A percentile compares a stretch with the other conserved stretches of the same genome.
Conservation (phyloP, 768 basidiomycete genomes). For the Phanerochaete sordida region DNA sequence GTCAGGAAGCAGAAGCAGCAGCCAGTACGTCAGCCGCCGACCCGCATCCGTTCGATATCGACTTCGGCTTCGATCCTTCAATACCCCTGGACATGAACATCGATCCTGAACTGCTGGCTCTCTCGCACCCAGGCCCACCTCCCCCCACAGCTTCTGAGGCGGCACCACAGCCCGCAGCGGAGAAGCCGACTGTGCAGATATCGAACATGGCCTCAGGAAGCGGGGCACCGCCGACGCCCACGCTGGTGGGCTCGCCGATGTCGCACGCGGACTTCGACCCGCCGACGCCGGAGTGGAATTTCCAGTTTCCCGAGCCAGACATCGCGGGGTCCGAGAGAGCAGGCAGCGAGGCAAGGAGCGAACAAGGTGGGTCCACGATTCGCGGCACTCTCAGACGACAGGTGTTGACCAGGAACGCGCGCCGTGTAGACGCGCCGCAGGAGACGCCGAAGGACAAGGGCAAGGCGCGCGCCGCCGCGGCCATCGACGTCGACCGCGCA, state of each 20-base stretch:
- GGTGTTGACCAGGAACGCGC: slow-evolving; percentile 9
- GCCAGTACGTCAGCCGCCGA: neutral
- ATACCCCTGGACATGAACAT: slow-evolving; percentile 11
- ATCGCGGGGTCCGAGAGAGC: slow-evolving; percentile 7
- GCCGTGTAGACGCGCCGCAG: neutral
- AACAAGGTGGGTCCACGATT: slow-evolving; percentile 9
- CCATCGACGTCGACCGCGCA: slow-evolving; percentile 6
- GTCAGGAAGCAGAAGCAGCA: neutral
- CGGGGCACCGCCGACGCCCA: slow-evolving; percentile 14
- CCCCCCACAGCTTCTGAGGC: neutral
- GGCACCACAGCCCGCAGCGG: neutral
- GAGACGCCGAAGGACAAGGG: slow-evolving; percentile 10
- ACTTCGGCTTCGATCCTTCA: neutral
- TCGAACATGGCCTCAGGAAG: neutral
- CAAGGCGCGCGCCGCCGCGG: slow-evolving; percentile 7
- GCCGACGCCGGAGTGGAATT: slow-evolving; percentile 23
- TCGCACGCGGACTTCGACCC: slow-evolving; percentile 23
- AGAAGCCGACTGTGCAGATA: neutral
- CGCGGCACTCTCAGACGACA: slow-evolving; percentile 3
- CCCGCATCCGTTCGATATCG: neutral
- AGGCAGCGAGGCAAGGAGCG: neutral
- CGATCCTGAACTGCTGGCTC: slow-evolving; percentile 21
- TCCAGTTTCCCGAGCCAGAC: slow-evolving; percentile 16
- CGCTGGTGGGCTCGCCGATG: slow-evolving; percentile 21
- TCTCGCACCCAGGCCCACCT: neutral